Evolutionary conservation across 345 rosid genomes (phyloP).

Genomic region (Nephelium lappaceum): DNA sequence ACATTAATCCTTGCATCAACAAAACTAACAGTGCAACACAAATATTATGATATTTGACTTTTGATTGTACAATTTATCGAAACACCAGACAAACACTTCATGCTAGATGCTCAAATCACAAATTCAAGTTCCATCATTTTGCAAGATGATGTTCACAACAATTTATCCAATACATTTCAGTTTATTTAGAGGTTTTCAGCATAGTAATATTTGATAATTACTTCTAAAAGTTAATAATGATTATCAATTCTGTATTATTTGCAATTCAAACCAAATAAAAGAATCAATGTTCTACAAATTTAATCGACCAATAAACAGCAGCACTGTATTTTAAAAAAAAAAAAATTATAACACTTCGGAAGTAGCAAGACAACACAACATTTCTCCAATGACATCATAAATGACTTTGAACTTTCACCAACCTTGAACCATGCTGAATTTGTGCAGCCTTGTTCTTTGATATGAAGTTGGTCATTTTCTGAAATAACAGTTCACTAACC

Average conservation of each 20-base stretch:
- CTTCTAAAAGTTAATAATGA: slow-evolving; percentile 1
- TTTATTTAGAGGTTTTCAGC: neutral
- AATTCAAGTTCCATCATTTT: neutral
- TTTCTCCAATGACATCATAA: slow-evolving; percentile 9
- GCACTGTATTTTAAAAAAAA: neutral
- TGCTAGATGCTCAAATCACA: neutral
- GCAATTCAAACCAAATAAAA: neutral
- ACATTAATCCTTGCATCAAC: neutral
- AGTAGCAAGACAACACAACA: neutral
- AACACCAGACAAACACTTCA: neutral
- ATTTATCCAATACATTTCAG: slow-evolving; percentile 3
- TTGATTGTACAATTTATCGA: slow-evolving; percentile 3
- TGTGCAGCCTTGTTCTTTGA: slow-evolving; percentile 99
- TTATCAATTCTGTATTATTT: neutral
- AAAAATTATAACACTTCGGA: neutral
- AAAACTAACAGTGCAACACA: neutral
- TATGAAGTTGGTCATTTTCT: slow-evolving; percentile 91
- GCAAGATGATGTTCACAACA: neutral
- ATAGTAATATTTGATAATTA: neutral
- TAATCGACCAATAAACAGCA: neutral
- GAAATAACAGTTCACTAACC: slow-evolving; percentile 93
- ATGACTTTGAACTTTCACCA: slow-evolving; percentile 26
- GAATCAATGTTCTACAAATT: neutral
- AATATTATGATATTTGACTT: neutral
- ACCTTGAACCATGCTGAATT: slow-evolving; percentile 94